Percentiles rank a stretch among this genome's conserved stretches.
phyloP scores from a whole-genome alignment of 768 basidiomycete genomes.

The Phlegmacium glaucopus region DNA sequence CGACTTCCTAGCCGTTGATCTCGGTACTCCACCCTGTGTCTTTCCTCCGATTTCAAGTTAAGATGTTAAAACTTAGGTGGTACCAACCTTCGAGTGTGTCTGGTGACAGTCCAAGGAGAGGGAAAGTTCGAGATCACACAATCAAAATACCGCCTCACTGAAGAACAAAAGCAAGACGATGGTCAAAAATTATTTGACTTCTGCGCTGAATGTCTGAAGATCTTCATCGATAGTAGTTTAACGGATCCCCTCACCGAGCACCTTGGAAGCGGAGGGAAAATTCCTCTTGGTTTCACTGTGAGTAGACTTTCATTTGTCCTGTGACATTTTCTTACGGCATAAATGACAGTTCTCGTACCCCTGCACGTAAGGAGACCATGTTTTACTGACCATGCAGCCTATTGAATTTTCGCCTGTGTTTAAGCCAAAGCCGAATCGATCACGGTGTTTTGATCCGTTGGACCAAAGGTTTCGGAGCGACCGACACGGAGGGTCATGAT shows the following conservation, averaged over 20 bases:
- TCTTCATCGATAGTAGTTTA: slow-evolving; percentile 78
- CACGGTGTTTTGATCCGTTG: slow-evolving; percentile 93
- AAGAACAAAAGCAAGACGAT: slow-evolving; percentile 98
- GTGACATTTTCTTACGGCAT: slow-evolving; percentile 6
- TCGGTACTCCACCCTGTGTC: slow-evolving; percentile 48
- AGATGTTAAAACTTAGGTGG: slow-evolving; percentile 50
- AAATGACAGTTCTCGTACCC: slow-evolving; percentile 84
- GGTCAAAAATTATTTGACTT: slow-evolving; percentile 96
- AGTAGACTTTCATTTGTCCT: slow-evolving; percentile 27
- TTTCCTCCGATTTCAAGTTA: slow-evolving; percentile 4
- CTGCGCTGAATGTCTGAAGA: slow-evolving; percentile 90
- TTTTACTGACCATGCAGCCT: neutral
- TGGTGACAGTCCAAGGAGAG: slow-evolving; percentile 85
- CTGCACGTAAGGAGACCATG: slow-evolving; percentile 61
- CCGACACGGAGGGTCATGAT: slow-evolving; percentile 89
- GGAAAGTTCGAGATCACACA: slow-evolving; percentile 99
- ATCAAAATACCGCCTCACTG: slow-evolving; percentile 93
- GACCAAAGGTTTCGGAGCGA: slow-evolving; percentile 98
- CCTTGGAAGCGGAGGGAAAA: slow-evolving; percentile 46
- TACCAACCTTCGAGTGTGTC: slow-evolving; percentile 97
- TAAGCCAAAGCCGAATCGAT: slow-evolving; percentile 90
- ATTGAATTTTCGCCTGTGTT: neutral
- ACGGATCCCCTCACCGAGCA: slow-evolving; percentile 45
- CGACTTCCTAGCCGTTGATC: slow-evolving; percentile 86
- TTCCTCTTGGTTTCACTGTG: slow-evolving; percentile 94